Evolutionary conservation across 2,329 filamentous ascomycete genomes (phyloP).

Genomic region (Colletotrichum sp.): DNA sequence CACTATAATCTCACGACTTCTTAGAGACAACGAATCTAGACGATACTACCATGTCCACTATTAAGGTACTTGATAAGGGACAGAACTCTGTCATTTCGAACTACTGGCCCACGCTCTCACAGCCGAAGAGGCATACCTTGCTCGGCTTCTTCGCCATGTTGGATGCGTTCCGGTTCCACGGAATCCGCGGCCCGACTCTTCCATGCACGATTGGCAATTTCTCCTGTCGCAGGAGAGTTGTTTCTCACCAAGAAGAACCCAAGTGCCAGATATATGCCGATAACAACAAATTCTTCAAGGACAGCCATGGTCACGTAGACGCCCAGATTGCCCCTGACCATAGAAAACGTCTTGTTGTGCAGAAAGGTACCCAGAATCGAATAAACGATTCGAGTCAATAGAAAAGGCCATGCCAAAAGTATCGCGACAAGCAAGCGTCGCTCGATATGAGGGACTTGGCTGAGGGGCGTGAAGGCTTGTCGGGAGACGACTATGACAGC

Average conservation of each 20-base stretch:
- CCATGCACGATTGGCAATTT: background rate
- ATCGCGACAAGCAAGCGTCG: background rate
- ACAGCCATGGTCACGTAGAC: background rate
- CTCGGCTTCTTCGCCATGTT: background rate
- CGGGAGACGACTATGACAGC: background rate
- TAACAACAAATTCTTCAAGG: background rate
- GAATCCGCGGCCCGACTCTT: background rate
- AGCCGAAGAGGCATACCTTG: background rate
- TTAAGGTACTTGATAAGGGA: background rate
- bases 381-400: background rate
- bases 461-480: background rate
- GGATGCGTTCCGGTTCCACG: background rate
- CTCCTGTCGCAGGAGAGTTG: background rate
- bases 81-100: background rate
- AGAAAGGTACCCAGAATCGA: background rate
- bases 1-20: background rate
- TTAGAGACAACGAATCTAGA: background rate
- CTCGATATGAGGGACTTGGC: background rate
- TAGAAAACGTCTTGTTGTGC: background rate
- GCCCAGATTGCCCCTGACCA: background rate
- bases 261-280: background rate
- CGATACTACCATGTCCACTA: background rate
- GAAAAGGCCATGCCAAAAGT: background rate
- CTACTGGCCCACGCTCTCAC: background rate
- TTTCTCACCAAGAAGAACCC: background rate